Conservation (phyloP, 768 basidiomycete genomes). For the Boletus sensibilis region DNA sequence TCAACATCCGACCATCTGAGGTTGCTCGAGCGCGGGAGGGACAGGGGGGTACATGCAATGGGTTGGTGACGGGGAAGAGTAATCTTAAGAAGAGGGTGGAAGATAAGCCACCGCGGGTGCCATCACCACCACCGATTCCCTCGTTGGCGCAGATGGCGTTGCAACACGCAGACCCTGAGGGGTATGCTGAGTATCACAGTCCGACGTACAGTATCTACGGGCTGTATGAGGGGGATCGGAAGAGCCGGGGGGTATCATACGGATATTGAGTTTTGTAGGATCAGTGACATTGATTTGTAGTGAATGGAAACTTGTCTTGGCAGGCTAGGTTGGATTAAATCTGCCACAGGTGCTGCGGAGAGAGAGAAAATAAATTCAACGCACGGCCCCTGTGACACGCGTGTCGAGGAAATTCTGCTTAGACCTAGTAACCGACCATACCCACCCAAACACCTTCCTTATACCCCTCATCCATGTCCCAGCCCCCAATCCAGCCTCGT, state of each 20-base stretch:
- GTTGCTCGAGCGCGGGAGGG: slow-evolving; percentile 30
- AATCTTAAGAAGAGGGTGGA: slow-evolving; percentile 37
- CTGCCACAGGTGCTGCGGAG: slow-evolving; percentile 30
- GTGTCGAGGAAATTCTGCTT: neutral
- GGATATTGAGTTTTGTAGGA: slow-evolving; percentile 20
- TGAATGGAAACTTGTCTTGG: neutral
- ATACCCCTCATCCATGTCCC: slow-evolving; percentile 32
- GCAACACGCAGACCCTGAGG: slow-evolving; percentile 59
- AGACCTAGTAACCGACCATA: slow-evolving; percentile 8
- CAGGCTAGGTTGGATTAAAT: too few species aligned
- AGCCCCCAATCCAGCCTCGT: slow-evolving; percentile 9
- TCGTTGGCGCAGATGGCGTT: slow-evolving; percentile 75
- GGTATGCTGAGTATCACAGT: slow-evolving; percentile 66
- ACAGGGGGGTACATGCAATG: slow-evolving; percentile 6
- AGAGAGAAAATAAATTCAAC: slow-evolving; percentile 4
- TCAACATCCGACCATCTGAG: slow-evolving; percentile 30
- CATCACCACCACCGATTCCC: slow-evolving; percentile 71
- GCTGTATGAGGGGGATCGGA: slow-evolving; percentile 63
- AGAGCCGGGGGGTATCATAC: slow-evolving; percentile 39
- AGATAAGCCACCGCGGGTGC: slow-evolving; percentile 75
- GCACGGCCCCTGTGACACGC: neutral
- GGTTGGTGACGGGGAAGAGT: slow-evolving; percentile 23
- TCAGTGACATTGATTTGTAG: slow-evolving; percentile 20
- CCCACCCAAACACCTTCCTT: slow-evolving; percentile 8
- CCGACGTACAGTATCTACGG: slow-evolving; percentile 84